Evolutionary conservation across 148 eudicot genomes (phyloP).

Genomic region (Arctostaphylos glauca): DNA sequence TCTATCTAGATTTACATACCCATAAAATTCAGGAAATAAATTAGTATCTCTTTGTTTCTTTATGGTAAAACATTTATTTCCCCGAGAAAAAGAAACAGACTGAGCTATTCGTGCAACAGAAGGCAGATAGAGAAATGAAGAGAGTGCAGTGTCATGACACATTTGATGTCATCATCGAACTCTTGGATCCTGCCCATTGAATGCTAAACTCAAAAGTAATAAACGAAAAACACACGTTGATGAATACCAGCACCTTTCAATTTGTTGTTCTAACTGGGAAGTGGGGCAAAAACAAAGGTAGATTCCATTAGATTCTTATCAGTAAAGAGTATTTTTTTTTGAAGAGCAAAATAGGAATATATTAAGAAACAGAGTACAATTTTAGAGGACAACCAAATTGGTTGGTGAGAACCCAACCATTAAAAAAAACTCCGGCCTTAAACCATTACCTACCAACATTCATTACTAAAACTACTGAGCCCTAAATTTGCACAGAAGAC

Average conservation of each 20-base stretch:
- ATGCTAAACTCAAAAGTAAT: background rate
- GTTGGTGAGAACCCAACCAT: too few species aligned
- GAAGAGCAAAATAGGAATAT: too few species aligned
- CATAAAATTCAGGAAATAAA: background rate
- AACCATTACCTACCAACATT: too few species aligned
- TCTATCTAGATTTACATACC: background rate
- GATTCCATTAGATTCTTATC: background rate
- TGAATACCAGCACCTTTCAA: background rate
- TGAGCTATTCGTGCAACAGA: conserved; percentile 2
- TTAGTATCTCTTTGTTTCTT: background rate
- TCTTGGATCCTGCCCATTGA: background rate
- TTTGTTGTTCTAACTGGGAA: background rate
- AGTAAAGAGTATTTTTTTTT: background rate
- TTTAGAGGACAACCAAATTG: too few species aligned
- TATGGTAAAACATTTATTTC: background rate
- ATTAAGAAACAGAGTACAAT: too few species aligned
- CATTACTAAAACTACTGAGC: too few species aligned
- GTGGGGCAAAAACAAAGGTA: conserved; percentile 4
- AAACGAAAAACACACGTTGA: background rate
- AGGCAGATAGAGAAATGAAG: background rate
- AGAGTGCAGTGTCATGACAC: background rate
- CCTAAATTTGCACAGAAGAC: too few species aligned
- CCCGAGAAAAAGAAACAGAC: background rate
- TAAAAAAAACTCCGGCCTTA: too few species aligned
- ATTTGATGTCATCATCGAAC: background rate